Percentiles rank a stretch among this genome's conserved stretches.
Conservation (phyloP, 2,329 filamentous ascomycete genomes). For the Ophiocordyceps sinensis region DNA sequence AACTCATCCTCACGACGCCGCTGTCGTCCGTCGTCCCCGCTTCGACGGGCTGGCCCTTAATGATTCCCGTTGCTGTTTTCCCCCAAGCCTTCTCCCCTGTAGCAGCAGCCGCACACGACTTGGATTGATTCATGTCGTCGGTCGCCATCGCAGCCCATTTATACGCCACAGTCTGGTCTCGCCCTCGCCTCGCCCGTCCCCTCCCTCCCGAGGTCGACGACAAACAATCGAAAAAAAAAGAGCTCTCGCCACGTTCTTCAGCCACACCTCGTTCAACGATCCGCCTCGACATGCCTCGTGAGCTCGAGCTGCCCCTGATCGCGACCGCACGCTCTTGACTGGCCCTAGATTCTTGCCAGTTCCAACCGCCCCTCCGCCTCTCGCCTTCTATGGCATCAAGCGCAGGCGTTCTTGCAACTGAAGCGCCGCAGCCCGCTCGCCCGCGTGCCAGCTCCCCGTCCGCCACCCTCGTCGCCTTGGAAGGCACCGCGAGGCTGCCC, state of each 20-base stretch:
- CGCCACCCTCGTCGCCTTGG: slow-evolving; percentile 17
- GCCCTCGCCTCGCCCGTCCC: not conserved
- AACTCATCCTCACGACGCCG: not conserved
- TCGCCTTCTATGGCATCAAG: slow-evolving; percentile 35
- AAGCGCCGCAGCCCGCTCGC: slow-evolving; percentile 27
- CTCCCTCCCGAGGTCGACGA: not conserved
- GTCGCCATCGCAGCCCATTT: not conserved
- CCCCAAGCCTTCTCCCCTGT: not conserved
- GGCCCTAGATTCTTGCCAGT: slow-evolving; percentile 2
- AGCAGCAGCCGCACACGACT: not conserved
- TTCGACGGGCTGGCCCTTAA: not conserved
- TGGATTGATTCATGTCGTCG: not conserved
- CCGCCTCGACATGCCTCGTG: slow-evolving; percentile 22
- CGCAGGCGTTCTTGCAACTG: slow-evolving; percentile 35
- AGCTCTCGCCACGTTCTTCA: slow-evolving; percentile 29
- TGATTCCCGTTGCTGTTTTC: not conserved
- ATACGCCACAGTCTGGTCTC: slow-evolving; percentile 1
- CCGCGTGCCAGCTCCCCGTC: slow-evolving; percentile 19
- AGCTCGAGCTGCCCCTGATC: slow-evolving; percentile 6
- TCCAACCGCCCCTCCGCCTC: not conserved
- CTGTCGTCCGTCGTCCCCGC: not conserved
- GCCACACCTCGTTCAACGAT: slow-evolving; percentile 22
- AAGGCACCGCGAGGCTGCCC: slow-evolving; percentile 23
- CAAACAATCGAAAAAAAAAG: slow-evolving; percentile 4
- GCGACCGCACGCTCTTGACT: slow-evolving; percentile 3